A percentile compares a stretch with the other conserved stretches of the same genome.
Evolutionary conservation across 1,284 basidiomycete species (phyloP).

Genomic region (Rhizopogon hawkerae): DNA sequence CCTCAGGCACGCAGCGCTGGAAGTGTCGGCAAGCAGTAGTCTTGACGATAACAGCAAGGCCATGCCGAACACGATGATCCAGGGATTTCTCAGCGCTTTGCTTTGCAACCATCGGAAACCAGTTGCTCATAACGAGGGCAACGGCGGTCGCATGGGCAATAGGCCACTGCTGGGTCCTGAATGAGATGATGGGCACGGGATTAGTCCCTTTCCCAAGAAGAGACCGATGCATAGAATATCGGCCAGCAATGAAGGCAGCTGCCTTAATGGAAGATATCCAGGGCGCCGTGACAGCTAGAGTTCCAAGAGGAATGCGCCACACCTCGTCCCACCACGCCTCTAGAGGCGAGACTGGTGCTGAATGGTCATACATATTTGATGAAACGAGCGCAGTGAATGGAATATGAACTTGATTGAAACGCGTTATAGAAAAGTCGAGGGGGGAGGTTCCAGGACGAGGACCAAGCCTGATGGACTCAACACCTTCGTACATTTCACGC

Average conservation of each 20-base stretch:
- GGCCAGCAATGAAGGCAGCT: constrained; percentile 40
- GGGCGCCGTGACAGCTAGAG: constrained; percentile 39
- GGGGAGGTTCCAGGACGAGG: constrained; percentile 17
- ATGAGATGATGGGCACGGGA: constrained; percentile 41
- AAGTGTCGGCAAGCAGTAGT: constrained; percentile 43
- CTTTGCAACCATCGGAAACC: constrained; percentile 33
- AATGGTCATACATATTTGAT: constrained; percentile 32
- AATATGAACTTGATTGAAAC: constrained; percentile 17
- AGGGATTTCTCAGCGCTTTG: constrained; percentile 27
- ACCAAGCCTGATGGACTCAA: constrained; percentile 26
- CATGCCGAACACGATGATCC: constrained; percentile 39
- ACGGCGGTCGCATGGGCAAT: constrained; percentile 39
- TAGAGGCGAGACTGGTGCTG: constrained; percentile 30
- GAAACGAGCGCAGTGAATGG: constrained; percentile 32
- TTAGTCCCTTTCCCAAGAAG: constrained; percentile 33
- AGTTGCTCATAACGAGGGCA: constrained; percentile 38
- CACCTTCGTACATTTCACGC: constrained; percentile 34
- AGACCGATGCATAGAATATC: constrained; percentile 42
- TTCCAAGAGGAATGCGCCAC: constrained; percentile 44
- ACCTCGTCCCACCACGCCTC: constrained; percentile 45
- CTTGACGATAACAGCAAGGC: constrained; percentile 42
- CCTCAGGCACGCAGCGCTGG: constrained; percentile 37
- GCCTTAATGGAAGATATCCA: constrained; percentile 41
- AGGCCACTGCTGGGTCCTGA: constrained; percentile 52
- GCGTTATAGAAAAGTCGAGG: constrained; percentile 20